These are phyloP conservation scores for Secale cereale DNA, from an alignment of 176 grass and related monocot genomes.

Conservation along the genomic window DNA sequence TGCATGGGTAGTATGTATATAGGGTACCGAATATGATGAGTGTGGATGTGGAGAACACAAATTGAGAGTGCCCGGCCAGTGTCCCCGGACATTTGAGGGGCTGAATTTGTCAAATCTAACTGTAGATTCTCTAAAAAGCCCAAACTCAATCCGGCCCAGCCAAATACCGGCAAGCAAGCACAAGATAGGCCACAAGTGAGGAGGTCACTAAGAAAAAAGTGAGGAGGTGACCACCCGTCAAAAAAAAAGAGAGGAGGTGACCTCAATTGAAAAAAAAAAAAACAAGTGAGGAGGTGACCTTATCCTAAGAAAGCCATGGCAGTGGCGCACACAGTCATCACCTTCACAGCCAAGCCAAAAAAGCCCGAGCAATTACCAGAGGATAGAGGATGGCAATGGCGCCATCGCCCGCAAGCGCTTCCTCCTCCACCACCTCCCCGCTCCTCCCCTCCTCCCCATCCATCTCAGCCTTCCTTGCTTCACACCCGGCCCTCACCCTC, in stretches of 20 bases:
- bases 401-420: not conserved
- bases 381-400: conserved; percentile 29
- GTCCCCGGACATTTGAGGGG: no score
- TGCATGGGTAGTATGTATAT: no score
- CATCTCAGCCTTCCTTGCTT: conserved; percentile 55
- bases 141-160: not conserved
- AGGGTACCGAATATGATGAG: no score
- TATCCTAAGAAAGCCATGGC: conserved; percentile 12
- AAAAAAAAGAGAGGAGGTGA: not conserved
- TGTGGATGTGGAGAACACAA: no score
- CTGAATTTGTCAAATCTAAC: no score
- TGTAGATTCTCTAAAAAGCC: no score
- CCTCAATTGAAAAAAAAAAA: no score
- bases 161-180: not conserved
- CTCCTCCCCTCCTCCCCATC: conserved; percentile 41
- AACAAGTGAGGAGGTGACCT: not conserved
- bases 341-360: not conserved
- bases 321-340: not conserved
- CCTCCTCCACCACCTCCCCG: not conserved
- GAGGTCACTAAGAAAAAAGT: no score
- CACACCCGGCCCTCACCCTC: conserved; percentile 40
- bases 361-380: not conserved
- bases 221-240: not conserved
- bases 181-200: not conserved
- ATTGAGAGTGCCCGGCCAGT: no score